Evolutionary conservation across 805 yeast species (phyloP), one percentile per base, ranked within the genome.

Genomic region (Debaryomyces prosopidis): DNA sequence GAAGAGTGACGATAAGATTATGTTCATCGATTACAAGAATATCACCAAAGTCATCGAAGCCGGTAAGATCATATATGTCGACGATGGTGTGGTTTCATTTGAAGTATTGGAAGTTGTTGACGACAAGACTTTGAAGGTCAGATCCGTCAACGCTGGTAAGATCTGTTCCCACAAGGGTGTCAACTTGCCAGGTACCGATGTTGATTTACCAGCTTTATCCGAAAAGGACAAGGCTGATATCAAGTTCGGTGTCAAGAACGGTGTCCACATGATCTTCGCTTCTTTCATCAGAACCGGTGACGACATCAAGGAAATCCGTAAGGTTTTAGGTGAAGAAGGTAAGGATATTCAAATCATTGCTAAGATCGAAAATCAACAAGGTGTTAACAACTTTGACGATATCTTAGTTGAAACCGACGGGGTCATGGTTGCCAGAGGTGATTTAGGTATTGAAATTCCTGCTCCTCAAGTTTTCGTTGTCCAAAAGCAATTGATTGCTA

Each of bases 381-480:
- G 99, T 82, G 98, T 94, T 64, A 91, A 94, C 87, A 94, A 94
- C 85, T 94, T 94, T 68, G 99, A 94, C 73, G 97, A 89, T 53
- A 94, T 94, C 67, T 84, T 94, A 69, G 71, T 70, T 63, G 96
- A 84, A 73, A 94, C 99, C 53, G 99, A 94, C 70, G 99, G 98
- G 80, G 97, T 94, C 66, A 94, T 94, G 99, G 98, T 94, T 71
- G 99, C 99, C 65, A 87, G 99, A 78, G 99, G 99, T 81, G 99
- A 94, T 74, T 82, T 94, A 64, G 99, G 99, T 82, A 94, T 94
- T 66, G 99, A 94, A 80, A 94, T 94, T 65, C 98, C 98, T 58
- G 98, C 99, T 57, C 92, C 97, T 55, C 95, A 91, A 79, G 99
- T 94, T 53, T 91, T 94, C 72, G 90, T 94, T 62, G 98, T 91